Evolutionary conservation across 148 eudicot genomes (phyloP), one percentile per base, ranked within the genome.

Genomic region (Silene conica): DNA sequence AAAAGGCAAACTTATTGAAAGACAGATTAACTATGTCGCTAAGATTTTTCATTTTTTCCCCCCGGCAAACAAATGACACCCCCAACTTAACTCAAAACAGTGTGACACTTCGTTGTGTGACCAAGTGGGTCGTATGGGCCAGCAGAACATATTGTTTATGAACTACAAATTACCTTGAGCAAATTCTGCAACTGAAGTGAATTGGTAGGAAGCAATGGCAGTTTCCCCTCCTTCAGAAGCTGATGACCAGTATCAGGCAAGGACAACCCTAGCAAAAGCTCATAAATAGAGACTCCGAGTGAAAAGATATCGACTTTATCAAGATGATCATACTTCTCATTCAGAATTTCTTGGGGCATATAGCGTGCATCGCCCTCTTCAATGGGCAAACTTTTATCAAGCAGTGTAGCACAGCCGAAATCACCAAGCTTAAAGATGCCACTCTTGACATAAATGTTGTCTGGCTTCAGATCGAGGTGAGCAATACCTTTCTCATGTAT

Each of bases 331-430:
- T 86, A 88, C 52, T 85, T 85, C 81, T 91, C 98, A 71, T 94
- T 94, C 73, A 94, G 81, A 65, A 89, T 91, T 78, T 94, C 98
- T 76, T 84, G 93, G 79, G 98, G 96, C 96, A 94, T 91, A 75
- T 94, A 94, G 50, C 90, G 92, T 34, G 97, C 97, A 86, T 94
- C 98, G 3, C 98, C 98, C 75, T 94, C 98, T 80, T 94, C 98
- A 76, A 94, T 83, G 28, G 97, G 96, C 69, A 91, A 76, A 86
- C 89, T 94, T 66, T 80, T 79, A 70, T 94, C 88, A 18, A 94
- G 85, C 66, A 87, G 85, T 66, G 93, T 91, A 58, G 98, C 96
- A 83, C 98, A 94, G 26, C 98, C 98, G 56, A 94, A 94, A 83
- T 94, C 98, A n/a, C 98, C 98, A 31, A 94, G 97, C 84, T 94